A percentile compares a stretch with the other conserved stretches of the same genome.
Evolutionary conservation across 2,329 filamentous ascomycete genomes (phyloP).

Genomic region (Claviceps paspali): DNA sequence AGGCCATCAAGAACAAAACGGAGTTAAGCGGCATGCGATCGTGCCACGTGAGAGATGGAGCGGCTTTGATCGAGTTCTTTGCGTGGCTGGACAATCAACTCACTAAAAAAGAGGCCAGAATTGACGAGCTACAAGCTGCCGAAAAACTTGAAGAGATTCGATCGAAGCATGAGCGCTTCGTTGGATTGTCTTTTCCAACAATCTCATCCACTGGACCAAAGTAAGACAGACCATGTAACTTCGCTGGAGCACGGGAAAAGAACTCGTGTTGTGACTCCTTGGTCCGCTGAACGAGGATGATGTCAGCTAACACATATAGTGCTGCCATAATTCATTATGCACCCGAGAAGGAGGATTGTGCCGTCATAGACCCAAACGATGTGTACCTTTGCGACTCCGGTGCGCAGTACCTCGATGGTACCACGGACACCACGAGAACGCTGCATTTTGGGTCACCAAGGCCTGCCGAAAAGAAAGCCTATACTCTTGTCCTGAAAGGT

Average conservation of each 20-base stretch:
- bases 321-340: conserved; percentile 94
- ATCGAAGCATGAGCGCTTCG: conserved; percentile 55
- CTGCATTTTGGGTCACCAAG: conserved; percentile 81
- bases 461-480: conserved; percentile 70
- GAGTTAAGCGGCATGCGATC: conserved; percentile 87
- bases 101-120: conserved; percentile 49
- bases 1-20: conserved; percentile 83
- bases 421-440: conserved; percentile 88
- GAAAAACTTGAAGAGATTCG: conserved; percentile 75
- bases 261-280: not conserved
- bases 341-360: conserved; percentile 68
- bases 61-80: conserved; percentile 81
- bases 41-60: conserved; percentile 87
- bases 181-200: conserved; percentile 84
- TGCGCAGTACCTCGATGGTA: conserved; percentile 90
- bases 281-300: not conserved
- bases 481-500: conserved; percentile 89
- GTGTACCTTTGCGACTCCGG: conserved; percentile 96
- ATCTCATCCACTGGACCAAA: conserved; percentile 85
- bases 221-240: conserved; percentile 21
- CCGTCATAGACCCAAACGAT: conserved; percentile 65
- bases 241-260: no score
- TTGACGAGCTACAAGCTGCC: conserved; percentile 85
- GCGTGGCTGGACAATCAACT: conserved; percentile 92
- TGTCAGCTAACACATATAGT: conserved; percentile 28